Evolutionary conservation across 225 moss, liverwort and hornwort genomes (phyloP), one percentile per base, ranked within the genome.

Genomic region (Marchantia polymorpha): DNA sequence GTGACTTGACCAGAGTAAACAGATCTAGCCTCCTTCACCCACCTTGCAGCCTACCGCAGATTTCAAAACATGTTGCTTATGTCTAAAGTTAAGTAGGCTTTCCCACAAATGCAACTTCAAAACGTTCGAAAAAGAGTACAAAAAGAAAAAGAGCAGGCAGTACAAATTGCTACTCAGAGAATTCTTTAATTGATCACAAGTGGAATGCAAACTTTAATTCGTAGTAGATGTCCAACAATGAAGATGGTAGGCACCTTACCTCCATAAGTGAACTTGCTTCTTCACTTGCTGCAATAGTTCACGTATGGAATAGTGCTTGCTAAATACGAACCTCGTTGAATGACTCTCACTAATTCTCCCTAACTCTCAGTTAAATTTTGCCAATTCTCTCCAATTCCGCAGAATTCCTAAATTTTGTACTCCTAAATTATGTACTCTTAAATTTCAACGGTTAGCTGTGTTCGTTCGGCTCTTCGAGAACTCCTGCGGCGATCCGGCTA

Each of bases 11-110:
- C 92, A 70, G 88, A 83, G 79, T 78, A 84, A 58, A 93, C 77
- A 82, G 83, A 82, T 77, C 97, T 94, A 31, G 92, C 85, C 72
- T 89, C 89, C 84, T 93, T 90, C 72, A 93, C 94, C 82, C 90
- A 91, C 79, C 88, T 90, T 76, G 90, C 92, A 84, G 94, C 94
- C 97, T 99, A 86, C 49, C n/a, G 59, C 64, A 76, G n/a, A 10
- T 15, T 31, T 29, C 13, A n/a, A 51, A 23, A 71, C 10, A 70
- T 0, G 20, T 16, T 25, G 11, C 27, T 11, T n/a, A 20, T n/a
- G n/a, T 71, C 50, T 50, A 71, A n/a, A 20, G 39, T 9, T 69
- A 9, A 20, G 30, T 19, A 47, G 22, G 6, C 47, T 48, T 31
- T 47, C 48, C 27, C 47, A 2, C 48, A 20, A 17, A 19, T 48